Conservation (phyloP, 2,329 filamentous ascomycete species). For the Pseudocercospora fuligena region DNA sequence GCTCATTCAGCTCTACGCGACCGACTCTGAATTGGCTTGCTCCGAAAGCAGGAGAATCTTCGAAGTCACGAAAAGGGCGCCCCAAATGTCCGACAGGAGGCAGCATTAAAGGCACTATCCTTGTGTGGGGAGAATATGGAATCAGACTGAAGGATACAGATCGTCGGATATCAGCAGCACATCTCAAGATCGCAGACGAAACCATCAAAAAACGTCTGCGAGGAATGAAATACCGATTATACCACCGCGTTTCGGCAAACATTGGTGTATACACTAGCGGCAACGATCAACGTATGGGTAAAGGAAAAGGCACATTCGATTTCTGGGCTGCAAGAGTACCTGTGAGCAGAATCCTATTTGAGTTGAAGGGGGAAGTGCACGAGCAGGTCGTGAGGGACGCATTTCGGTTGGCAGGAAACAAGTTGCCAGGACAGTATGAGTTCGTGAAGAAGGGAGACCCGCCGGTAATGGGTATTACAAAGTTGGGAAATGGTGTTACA, state of each 20-base stretch:
- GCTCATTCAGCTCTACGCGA: conserved; percentile 37
- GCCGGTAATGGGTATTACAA: conserved; percentile 89
- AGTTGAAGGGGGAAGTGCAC: conserved; percentile 88
- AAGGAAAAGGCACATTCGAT: conserved; percentile 96
- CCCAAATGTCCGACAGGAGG: conserved; percentile 88
- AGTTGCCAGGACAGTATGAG: conserved; percentile 88
- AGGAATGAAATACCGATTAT: conserved; percentile 90
- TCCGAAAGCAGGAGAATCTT: conserved; percentile 77
- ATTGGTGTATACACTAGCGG: conserved; percentile 94
- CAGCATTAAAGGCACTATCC: conserved; percentile 87
- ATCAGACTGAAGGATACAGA: conserved; percentile 93
- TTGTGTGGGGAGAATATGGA: conserved; percentile 95
- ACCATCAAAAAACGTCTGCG: conserved; percentile 87
- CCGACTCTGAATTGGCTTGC: conserved; percentile 73
- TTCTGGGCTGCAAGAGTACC: conserved; percentile 91
- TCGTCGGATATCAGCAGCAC: conserved; percentile 82
- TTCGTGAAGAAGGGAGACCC: conserved; percentile 93
- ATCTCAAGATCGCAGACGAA: conserved; percentile 89
- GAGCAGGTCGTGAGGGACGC: conserved; percentile 94
- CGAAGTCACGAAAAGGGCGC: conserved; percentile 87
- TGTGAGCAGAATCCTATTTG: conserved; percentile 89
- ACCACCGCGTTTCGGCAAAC: conserved; percentile 88
- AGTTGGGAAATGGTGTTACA: conserved; percentile 79
- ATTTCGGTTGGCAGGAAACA: conserved; percentile 90
- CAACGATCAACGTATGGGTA: conserved; percentile 98